phyloP scores from a whole-genome alignment of 768 basidiomycete species.

The Gyrodon lividus region DNA sequence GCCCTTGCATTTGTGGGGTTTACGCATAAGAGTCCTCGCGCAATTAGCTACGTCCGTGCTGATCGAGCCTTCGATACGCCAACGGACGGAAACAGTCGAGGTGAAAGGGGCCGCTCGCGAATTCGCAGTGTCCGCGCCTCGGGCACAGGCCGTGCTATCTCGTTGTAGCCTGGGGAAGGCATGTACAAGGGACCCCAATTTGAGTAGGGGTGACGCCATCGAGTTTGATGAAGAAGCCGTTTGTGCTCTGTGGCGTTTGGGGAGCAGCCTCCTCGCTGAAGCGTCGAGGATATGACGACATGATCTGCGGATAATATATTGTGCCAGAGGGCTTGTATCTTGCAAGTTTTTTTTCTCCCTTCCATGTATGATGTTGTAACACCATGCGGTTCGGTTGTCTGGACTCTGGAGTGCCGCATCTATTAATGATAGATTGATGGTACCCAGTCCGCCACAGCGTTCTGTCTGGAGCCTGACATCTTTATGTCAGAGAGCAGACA shows the following conservation, averaged over 20 bases:
- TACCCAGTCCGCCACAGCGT: neutral
- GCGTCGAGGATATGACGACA: slow-evolving; percentile 31
- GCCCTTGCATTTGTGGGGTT: slow-evolving; percentile 88
- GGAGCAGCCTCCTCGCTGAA: slow-evolving; percentile 29
- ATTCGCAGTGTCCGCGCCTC: slow-evolving; percentile 60
- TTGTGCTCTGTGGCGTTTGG: slow-evolving; percentile 30
- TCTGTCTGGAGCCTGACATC: slow-evolving; percentile 12
- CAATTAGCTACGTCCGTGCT: slow-evolving; percentile 71
- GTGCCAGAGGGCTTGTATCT: slow-evolving; percentile 8
- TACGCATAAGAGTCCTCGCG: slow-evolving; percentile 85
- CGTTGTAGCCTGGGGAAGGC: slow-evolving; percentile 55
- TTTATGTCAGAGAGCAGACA: slow-evolving; percentile 11
- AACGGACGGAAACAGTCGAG: slow-evolving; percentile 49
- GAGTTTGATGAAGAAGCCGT: slow-evolving; percentile 28
- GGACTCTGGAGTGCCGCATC: slow-evolving; percentile 13
- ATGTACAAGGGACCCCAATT: slow-evolving; percentile 28
- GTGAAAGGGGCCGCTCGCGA: slow-evolving; percentile 62
- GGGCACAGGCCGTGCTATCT: slow-evolving; percentile 79
- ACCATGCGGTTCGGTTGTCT: slow-evolving; percentile 12
- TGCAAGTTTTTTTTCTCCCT: slow-evolving; percentile 5
- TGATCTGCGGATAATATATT: slow-evolving; percentile 27
- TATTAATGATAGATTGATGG: slow-evolving; percentile 15
- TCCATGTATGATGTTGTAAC: slow-evolving; percentile 18
- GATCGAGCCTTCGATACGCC: slow-evolving; percentile 68
- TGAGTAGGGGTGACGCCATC: slow-evolving; percentile 18